phyloP scores from a whole-genome alignment of 306 rosid genomes.

The Sphenostylis stenocarpa region DNA sequence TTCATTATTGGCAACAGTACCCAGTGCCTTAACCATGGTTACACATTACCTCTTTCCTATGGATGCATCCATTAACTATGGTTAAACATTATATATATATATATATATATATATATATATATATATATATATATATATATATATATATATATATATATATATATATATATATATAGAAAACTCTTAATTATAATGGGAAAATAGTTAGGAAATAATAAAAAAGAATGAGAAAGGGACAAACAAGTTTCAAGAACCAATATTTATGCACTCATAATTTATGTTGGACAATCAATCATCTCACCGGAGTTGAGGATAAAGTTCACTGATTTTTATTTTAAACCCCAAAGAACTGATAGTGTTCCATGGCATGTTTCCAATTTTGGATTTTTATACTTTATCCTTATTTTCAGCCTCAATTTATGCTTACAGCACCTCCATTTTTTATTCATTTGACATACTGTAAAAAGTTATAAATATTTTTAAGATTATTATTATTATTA shows the following conservation, averaged over 20 bases:
- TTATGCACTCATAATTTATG: neutral
- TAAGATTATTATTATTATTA: too few species aligned
- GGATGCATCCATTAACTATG: conserved; percentile 40
- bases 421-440: neutral
- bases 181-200: neutral
- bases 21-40: conserved; percentile 57
- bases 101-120: neutral
- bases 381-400: conserved; percentile 16
- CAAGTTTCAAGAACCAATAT: neutral
- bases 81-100: conserved; percentile 32
- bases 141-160: neutral
- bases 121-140: neutral
- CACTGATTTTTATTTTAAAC: neutral
- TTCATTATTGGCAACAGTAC: conserved; percentile 34
- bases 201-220: neutral
- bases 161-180: neutral
- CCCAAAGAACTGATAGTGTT: neutral
- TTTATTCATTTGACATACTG: neutral
- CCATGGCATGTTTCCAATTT: neutral
- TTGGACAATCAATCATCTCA: neutral
- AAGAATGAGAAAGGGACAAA: neutral
- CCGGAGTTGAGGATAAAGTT: neutral
- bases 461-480: too few species aligned
- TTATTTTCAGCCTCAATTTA: neutral
- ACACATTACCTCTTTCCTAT: conserved; percentile 18